Evolutionary conservation across 768 basidiomycete genomes (phyloP).

Genomic region (Collybia mongolica): DNA sequence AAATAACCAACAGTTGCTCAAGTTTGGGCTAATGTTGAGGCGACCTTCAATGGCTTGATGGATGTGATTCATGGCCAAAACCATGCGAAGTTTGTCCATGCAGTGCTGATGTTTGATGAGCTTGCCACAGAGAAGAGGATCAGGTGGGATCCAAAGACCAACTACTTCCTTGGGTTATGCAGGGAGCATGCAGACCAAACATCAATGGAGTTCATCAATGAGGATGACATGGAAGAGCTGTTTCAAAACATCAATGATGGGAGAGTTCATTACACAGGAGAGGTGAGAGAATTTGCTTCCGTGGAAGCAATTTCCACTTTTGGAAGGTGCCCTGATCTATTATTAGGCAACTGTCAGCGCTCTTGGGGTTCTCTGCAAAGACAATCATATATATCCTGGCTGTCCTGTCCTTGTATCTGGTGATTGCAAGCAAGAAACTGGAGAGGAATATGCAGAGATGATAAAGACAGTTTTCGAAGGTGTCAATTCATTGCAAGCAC

Average conservation of each 20-base stretch:
- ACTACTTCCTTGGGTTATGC: conserved; percentile 25
- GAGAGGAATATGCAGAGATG: conserved; percentile 14
- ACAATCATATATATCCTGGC: conserved; percentile 10
- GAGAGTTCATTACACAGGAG: conserved; percentile 17
- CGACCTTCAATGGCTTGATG: background rate
- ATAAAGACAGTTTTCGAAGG: conserved; percentile 15
- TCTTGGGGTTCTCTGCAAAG: conserved; percentile 3
- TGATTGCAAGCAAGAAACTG: conserved; percentile 9
- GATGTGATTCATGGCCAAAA: conserved; percentile 1
- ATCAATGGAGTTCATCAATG: conserved; percentile 16
- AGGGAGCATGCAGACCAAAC: conserved; percentile 19
- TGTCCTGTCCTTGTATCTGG: conserved; percentile 10
- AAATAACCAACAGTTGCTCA: conserved; percentile 8
- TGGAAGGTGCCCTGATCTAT: background rate
- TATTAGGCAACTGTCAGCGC: conserved; percentile 12
- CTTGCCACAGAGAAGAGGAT: conserved; percentile 22
- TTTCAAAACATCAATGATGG: conserved; percentile 14
- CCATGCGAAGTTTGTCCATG: conserved; percentile 9
- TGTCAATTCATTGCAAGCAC: background rate
- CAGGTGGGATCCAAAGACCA: conserved; percentile 21
- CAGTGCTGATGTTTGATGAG: conserved; percentile 28
- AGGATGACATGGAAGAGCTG: conserved; percentile 20
- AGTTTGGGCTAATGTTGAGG: conserved; percentile 5
- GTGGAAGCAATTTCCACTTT: too few relatives aligned
- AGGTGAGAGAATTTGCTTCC: conserved; percentile 2